Evolutionary conservation across 1,284 basidiomycete genomes (phyloP).

Genomic region (Bothia castanella): DNA sequence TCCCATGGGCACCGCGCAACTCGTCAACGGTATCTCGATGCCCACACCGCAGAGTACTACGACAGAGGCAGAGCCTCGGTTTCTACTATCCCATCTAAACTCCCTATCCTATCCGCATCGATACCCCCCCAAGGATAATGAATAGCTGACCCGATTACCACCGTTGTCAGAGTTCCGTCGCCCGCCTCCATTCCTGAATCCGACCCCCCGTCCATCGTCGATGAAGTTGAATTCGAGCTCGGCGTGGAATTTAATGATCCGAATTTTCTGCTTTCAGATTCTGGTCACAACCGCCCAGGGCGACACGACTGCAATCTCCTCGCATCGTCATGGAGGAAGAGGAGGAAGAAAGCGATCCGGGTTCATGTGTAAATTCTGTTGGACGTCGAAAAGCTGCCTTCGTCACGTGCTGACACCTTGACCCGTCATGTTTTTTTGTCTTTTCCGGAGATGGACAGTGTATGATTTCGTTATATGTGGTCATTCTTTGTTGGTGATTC

Average conservation of each 20-base stretch:
- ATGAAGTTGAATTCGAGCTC: slow-evolving; percentile 17
- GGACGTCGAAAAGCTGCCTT: too few species aligned
- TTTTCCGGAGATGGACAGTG: too few species aligned
- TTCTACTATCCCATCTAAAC: slow-evolving; percentile 30
- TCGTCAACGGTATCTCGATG: too few species aligned
- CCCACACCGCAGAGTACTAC: too few species aligned
- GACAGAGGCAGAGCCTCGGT: slow-evolving; percentile 45
- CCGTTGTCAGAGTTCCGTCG: slow-evolving; percentile 12
- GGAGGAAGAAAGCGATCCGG: slow-evolving; percentile 68
- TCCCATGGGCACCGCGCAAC: too few species aligned
- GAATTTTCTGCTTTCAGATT: slow-evolving; percentile 39
- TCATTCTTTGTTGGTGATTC: too few species aligned
- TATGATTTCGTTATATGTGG: too few species aligned
- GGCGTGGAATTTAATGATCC: slow-evolving; percentile 20
- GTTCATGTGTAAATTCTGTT: too few species aligned
- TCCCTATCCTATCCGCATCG: slow-evolving; percentile 34
- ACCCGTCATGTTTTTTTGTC: too few species aligned
- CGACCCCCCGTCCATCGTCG: slow-evolving; percentile 18
- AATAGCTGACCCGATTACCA: slow-evolving; percentile 4
- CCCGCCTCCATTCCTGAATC: slow-evolving; percentile 17
- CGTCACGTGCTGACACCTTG: too few species aligned
- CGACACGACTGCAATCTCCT: slow-evolving; percentile 81
- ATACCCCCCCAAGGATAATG: slow-evolving; percentile 8
- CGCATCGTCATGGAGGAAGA: slow-evolving; percentile 82
- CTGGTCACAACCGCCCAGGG: slow-evolving; percentile 59